Base-by-base conservation (phyloP, 2,329 filamentous ascomycete genomes). In the Claviceps sorghi region DNA sequence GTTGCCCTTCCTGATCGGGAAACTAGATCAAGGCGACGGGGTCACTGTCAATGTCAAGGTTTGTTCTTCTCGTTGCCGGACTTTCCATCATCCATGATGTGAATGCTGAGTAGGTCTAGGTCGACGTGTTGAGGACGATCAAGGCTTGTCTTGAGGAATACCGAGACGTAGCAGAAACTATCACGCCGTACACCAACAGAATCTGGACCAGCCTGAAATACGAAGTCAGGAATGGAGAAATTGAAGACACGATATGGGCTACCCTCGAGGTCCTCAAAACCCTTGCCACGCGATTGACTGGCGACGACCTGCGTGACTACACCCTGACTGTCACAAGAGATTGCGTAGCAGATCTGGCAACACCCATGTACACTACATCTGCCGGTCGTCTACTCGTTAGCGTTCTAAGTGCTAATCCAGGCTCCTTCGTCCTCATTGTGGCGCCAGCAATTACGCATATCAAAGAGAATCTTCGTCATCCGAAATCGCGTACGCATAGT, bases 161-260 rank as follows among this genome's bases (percentile, higher is more conserved):
- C 54, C 62, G 68, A 1, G 64, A 74, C 41, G 67, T 73, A 0
- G 65, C 72, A 36, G 65, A 72, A 51, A 74, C 70, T 9, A 60
- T 80, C 15, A 67, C 66, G 1, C 77, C 78, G 0, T 72, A 75
- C 48, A 65, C 70, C 19, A 67, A 72, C 49, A 70, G 73, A 45
- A 72, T 80, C 47, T 82, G 78, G 78, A 68, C 69, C 32, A 77
- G 77, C n/a, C 72, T 82, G 47, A 82, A 81, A 60, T 81, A 79
- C 55, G 78, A 82, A 56, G 78, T 81, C 13, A 74, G 78, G 36
- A 80, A 81, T 51, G 78, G 78, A 13, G 78, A 82, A 54, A 70
- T 78, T 9, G 72, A 76, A 54, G 78, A 80, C 55, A 73, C 72
- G 1, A 76, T 80, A 15, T 74, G 78, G 60, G 73, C 73, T 3